Evolutionary conservation across 352 stramenopile genomes (phyloP).

Genomic region (Globisporangium canariense): DNA sequence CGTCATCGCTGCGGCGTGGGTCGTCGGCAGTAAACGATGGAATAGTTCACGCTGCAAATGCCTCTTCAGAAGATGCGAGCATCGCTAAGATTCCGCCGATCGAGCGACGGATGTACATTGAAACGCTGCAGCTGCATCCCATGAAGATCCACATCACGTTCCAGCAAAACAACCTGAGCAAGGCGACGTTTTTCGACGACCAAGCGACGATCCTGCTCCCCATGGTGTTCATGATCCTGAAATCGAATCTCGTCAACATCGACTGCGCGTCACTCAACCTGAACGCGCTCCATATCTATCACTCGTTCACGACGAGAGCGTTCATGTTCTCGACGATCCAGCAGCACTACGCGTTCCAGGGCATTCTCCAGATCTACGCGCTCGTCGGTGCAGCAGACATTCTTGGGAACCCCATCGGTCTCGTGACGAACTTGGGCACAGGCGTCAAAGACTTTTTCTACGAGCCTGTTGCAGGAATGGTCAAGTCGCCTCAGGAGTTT

Average conservation of each 20-base stretch:
- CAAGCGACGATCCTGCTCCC: conserved; percentile 45
- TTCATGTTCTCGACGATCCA: conserved; percentile 75
- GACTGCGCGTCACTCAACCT: conserved; percentile 76
- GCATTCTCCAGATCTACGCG: conserved; percentile 79
- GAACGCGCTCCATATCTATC: conserved; percentile 80
- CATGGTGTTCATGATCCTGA: conserved; percentile 54
- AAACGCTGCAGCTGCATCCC: conserved; percentile 78
- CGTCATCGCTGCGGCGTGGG: neutral
- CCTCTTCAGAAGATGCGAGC: conserved; percentile 3
- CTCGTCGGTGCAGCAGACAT: conserved; percentile 74
- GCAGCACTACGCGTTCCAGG: conserved; percentile 81
- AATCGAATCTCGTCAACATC: conserved; percentile 71
- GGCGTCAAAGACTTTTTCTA: conserved; percentile 92
- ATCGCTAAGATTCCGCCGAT: conserved; percentile 26
- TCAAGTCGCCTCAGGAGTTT: conserved; percentile 87
- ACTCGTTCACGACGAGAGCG: conserved; percentile 66
- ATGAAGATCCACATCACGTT: conserved; percentile 80
- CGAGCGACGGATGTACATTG: conserved; percentile 79
- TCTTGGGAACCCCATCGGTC: conserved; percentile 86
- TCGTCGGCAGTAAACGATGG: neutral
- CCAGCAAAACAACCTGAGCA: conserved; percentile 55
- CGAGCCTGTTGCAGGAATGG: conserved; percentile 83
- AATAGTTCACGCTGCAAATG: neutral
- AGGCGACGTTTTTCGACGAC: conserved; percentile 37
- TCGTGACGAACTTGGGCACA: conserved; percentile 85